A percentile compares a stretch with the other conserved stretches of the same genome.
Evolutionary conservation across 257 asterid genomes (phyloP).

Genomic region (Linaria vulgaris): DNA sequence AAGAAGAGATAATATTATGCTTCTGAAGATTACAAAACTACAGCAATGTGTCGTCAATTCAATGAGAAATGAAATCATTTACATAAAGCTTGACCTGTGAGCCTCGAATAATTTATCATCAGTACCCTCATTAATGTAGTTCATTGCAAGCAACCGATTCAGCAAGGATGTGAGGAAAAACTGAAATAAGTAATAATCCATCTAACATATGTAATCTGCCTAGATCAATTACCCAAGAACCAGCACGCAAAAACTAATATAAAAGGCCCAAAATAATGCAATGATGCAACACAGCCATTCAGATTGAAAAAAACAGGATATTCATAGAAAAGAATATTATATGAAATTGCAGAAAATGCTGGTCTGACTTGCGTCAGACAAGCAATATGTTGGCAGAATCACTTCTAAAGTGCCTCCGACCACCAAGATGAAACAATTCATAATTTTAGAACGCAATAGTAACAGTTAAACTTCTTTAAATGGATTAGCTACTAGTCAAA

Average conservation of each 20-base stretch:
- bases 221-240: conserved; percentile 16
- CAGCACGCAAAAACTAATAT: conserved; percentile 8
- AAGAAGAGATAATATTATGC: conserved; percentile 5
- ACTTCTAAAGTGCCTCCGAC: not conserved
- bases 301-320: conserved; percentile 6
- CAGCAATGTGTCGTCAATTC: conserved; percentile 18
- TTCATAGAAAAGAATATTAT: not conserved
- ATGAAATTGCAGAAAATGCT: conserved; percentile 6
- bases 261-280: conserved; percentile 1
- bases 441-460: not conserved
- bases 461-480: not conserved
- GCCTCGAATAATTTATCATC: conserved; percentile 82
- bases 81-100: conserved; percentile 71
- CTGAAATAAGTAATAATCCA: not conserved
- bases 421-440: not conserved
- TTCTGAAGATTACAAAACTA: not conserved
- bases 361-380: not conserved
- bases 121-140: conserved; percentile 87
- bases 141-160: conserved; percentile 99
- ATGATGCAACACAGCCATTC: conserved; percentile 19
- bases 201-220: no score
- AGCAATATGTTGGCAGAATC: conserved; percentile 7
- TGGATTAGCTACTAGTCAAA: not conserved
- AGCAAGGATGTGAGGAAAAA: conserved; percentile 37
- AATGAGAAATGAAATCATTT: conserved; percentile 13